Conservation (phyloP, 148 eudicot genomes). For the Rhododendron simsii region DNA sequence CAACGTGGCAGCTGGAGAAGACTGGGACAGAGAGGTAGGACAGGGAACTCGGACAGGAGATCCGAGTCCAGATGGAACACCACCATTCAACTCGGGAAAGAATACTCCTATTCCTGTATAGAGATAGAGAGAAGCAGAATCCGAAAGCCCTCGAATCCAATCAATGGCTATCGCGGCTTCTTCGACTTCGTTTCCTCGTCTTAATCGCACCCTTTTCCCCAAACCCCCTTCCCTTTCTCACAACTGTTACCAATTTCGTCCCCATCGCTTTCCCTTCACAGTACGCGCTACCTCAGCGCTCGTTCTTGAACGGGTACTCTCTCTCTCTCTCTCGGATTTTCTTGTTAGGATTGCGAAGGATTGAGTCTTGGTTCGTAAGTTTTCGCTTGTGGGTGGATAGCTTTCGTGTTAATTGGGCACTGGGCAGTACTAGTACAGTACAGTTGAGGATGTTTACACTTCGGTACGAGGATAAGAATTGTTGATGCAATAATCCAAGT, state of each 20-base stretch:
- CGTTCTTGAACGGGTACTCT: conserved; percentile 21
- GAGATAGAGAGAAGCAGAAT: not conserved
- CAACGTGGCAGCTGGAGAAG: too few species aligned
- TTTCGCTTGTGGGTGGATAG: not conserved
- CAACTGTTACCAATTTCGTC: conserved; percentile 19
- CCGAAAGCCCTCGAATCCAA: not conserved
- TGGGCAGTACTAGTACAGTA: not conserved
- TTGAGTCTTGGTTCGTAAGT: not conserved
- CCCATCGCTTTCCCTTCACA: conserved; percentile 13
- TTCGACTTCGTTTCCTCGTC: conserved; percentile 15
- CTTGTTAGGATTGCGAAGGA: not conserved
- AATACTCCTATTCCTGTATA: not conserved
- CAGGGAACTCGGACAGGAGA: too few species aligned
- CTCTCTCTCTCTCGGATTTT: not conserved
- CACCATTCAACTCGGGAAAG: not conserved
- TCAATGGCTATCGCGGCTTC: conserved; percentile 22
- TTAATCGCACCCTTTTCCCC: conserved; percentile 21
- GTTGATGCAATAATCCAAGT: not conserved
- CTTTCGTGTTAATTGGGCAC: not conserved
- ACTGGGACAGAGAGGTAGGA: too few species aligned
- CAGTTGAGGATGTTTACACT: not conserved
- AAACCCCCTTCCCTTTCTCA: conserved; percentile 18
- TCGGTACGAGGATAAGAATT: not conserved
- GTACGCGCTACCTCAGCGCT: conserved; percentile 33
- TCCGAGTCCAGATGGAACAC: not conserved